Evolutionary conservation across 2,329 filamentous ascomycete species (phyloP), one percentile per base, ranked within the genome.

Genomic region (Trichoderma arundinaceum): DNA sequence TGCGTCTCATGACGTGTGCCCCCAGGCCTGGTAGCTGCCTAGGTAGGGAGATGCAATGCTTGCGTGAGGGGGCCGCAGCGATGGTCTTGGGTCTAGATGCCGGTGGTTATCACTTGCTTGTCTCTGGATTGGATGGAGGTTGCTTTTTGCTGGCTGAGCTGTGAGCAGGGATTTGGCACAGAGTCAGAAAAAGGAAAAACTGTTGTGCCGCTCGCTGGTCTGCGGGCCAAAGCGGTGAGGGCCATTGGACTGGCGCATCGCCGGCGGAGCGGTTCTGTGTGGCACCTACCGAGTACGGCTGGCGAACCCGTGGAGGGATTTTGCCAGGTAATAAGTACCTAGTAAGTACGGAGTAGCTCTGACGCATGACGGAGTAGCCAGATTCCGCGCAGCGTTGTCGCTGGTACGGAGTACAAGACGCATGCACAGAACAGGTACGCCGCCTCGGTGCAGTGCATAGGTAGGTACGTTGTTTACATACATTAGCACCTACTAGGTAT

Each of bases 121-220:
- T 13, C n/a, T n/a, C 39, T 46, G 54, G 5, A 15, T 46, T 53
- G 17, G 43, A 59, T n/a, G 19, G 39, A 54, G 39, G 48, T 62
- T 53, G 35, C 39, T 33, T 28, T 53, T n/a, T n/a, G 38, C 13
- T 33, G 35, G 59, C 48, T 53, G 48, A 60, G 57, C 46, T 60
- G 57, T 33, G 58, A 51, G 46, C 58, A 61, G 58, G 58, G 58
- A 41, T 62, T 22, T 17, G 59, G 58, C 58, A 33, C 22, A 28
- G 2, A 28, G 22, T 3, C 35, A 38, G 35, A 60, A 60, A 66
- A 66, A 64, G 65, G 65, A 66, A 66, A 66, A 66, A 66, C 58
- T 19, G 53, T 66, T 64, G 48, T 58, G 60, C 65, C 65, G 65
- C 35, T 44, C 44, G 62, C 57, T 46, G 22, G 22, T n/a, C 22